Conservation (phyloP, 805 yeast species). For the Naumovozyma castellii region DNA sequence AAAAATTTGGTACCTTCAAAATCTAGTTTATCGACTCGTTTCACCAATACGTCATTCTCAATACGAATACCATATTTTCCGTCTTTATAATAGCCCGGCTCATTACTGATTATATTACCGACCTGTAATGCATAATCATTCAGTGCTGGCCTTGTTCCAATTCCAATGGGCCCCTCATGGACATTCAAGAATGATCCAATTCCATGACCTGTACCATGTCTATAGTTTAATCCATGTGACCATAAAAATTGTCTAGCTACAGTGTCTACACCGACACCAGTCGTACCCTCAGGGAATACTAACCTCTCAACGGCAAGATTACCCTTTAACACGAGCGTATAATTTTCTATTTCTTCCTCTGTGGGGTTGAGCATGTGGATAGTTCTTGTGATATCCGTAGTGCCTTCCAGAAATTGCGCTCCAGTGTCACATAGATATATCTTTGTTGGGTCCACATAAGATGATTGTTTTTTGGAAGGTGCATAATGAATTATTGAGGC, state of each 20-base stretch:
- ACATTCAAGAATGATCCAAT: conserved; percentile 87
- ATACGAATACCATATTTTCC: conserved; percentile 83
- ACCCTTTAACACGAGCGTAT: conserved; percentile 84
- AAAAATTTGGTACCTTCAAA: conserved; percentile 50
- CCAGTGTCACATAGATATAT: conserved; percentile 83
- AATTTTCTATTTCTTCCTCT: conserved; percentile 50
- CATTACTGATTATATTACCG: conserved; percentile 80
- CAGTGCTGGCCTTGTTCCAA: conserved; percentile 45
- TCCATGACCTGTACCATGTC: conserved; percentile 97
- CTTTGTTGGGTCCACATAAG: conserved; percentile 54
- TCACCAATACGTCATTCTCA: conserved; percentile 69
- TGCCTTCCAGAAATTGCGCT: conserved; percentile 85
- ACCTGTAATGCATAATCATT: conserved; percentile 43
- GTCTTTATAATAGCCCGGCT: conserved; percentile 89
- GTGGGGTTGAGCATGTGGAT: conserved; percentile 54
- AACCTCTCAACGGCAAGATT: conserved; percentile 81
- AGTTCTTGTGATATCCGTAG: conserved; percentile 93
- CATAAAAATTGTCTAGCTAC: conserved; percentile 78
- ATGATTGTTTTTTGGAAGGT: conserved; percentile 50
- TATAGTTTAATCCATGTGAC: conserved; percentile 74
- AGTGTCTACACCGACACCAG: conserved; percentile 69
- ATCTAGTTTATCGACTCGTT: conserved; percentile 33
- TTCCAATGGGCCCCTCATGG: conserved; percentile 92
- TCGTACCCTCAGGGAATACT: conserved; percentile 65
- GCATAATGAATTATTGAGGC: conserved; percentile 70